Percentiles rank a stretch among this genome's conserved stretches.
Conservation (phyloP, 2,329 filamentous ascomycete species). For the Nigrospora osmanthi region DNA sequence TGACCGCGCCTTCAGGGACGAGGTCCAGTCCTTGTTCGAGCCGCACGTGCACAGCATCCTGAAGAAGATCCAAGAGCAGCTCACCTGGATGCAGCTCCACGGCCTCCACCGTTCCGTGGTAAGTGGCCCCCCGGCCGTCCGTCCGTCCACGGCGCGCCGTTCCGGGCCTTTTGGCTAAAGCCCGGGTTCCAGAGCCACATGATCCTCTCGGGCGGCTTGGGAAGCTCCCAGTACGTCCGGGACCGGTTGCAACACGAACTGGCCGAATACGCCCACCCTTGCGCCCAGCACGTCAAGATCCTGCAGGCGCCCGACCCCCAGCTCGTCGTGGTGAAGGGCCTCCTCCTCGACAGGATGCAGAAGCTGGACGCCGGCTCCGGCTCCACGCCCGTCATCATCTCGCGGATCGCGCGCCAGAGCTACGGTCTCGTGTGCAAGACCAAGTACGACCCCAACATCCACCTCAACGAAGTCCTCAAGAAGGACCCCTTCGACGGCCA, state of each 20-base stretch:
- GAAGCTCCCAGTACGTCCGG: slow-evolving; percentile 38
- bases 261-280: slow-evolving; percentile 22
- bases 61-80: slow-evolving; percentile 28
- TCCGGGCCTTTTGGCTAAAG: no score
- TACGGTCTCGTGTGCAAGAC: slow-evolving; percentile 32
- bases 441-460: slow-evolving; percentile 25
- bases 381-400: slow-evolving; percentile 31
- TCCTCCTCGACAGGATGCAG: slow-evolving; percentile 43
- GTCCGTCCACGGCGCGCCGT: no score
- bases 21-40: slow-evolving; percentile 35
- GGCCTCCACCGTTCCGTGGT: slow-evolving; percentile 25
- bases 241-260: slow-evolving; percentile 30
- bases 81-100: slow-evolving; percentile 27
- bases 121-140: slow-evolving; percentile 7
- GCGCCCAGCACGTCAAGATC: slow-evolving; percentile 26
- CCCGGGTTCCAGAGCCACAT: slow-evolving; percentile 24
- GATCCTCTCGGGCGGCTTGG: slow-evolving; percentile 36
- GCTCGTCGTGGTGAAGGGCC: slow-evolving; percentile 45
- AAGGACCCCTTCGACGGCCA: slow-evolving; percentile 24
- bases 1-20: slow-evolving; percentile 18
- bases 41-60: slow-evolving; percentile 30
- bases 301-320: slow-evolving; percentile 42
- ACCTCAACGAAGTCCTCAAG: slow-evolving; percentile 26
- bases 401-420: slow-evolving; percentile 31
- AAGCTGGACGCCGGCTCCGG: slow-evolving; percentile 31